Percentiles rank a stretch among this genome's conserved stretches.
Conservation (phyloP, 2,329 filamentous ascomycete genomes). For the Metarhizium brunneum region DNA sequence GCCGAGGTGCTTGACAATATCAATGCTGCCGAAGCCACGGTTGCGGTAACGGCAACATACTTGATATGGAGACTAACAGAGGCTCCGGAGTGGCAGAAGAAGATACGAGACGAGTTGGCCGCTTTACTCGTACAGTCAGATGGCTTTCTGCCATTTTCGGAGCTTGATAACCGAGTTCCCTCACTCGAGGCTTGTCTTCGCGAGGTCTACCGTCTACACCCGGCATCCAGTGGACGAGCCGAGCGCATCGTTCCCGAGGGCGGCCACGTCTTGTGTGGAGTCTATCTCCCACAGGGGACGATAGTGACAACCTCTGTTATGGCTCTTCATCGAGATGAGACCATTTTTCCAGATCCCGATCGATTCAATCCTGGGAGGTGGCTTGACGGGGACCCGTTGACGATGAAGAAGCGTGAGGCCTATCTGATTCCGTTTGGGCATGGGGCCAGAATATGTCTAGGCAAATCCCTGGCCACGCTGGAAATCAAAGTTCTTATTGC, state of each 20-base stretch:
- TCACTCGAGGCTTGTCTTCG: conserved; percentile 5
- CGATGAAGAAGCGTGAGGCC: background rate
- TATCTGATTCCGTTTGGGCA: conserved; percentile 7
- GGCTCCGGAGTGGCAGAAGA: conserved; percentile 4
- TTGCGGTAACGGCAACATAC: conserved; percentile 6
- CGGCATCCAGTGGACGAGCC: conserved; percentile 6
- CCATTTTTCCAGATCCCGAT: conserved; percentile 4
- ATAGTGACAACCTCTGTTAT: conserved; percentile 3
- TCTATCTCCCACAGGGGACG: conserved; percentile 1
- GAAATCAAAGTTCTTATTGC: conserved; percentile 6
- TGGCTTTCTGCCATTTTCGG: conserved; percentile 2
- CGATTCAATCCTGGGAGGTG: conserved; percentile 2
- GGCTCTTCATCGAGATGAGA: conserved; percentile 4
- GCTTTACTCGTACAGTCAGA: conserved; percentile 1
- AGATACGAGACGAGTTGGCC: conserved; percentile 4
- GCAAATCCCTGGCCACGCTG: conserved; percentile 6
- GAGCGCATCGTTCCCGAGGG: conserved; percentile 7
- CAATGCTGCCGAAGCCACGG: conserved; percentile 6
- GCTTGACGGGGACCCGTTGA: background rate
- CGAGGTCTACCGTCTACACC: conserved; percentile 7
- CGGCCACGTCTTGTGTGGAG: background rate
- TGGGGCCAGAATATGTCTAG: conserved; percentile 5
- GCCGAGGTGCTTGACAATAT: conserved; percentile 7
- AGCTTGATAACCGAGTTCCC: conserved; percentile 1
- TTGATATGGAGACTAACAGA: conserved; percentile 5